Conservation (phyloP, 2,329 filamentous ascomycete species). For the Myriangium duriaei region DNA sequence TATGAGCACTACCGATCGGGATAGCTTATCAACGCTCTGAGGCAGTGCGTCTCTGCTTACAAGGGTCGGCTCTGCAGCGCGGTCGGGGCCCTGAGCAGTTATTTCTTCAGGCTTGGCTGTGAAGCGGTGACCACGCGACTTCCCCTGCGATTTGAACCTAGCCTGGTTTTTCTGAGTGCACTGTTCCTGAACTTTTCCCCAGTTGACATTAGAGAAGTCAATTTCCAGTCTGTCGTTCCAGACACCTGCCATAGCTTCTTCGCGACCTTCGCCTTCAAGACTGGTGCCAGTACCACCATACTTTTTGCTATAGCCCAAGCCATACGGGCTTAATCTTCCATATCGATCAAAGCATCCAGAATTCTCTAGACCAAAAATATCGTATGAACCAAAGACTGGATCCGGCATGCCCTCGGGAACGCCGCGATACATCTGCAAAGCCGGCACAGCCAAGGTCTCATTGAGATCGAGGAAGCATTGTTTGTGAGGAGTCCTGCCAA, state of each 20-base stretch:
- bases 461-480: constrained; percentile 62
- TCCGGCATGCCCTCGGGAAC: constrained; percentile 76
- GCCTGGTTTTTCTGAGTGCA: constrained; percentile 60
- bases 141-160: constrained; percentile 47
- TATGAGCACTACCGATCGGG: constrained; percentile 66
- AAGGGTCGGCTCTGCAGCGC: constrained; percentile 9
- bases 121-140: constrained; percentile 25
- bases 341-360: constrained; percentile 91
- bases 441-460: constrained; percentile 53
- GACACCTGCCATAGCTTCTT: constrained; percentile 59
- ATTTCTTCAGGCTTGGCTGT: constrained; percentile 23
- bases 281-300: constrained; percentile 76
- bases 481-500: not conserved
- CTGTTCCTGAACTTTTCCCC: constrained; percentile 63
- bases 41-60: constrained; percentile 3
- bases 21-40: constrained; percentile 16
- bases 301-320: constrained; percentile 68
- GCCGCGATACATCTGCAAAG: constrained; percentile 61
- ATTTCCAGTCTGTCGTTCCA: constrained; percentile 62
- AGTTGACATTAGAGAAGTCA: constrained; percentile 64
- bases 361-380: constrained; percentile 62
- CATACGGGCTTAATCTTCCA: constrained; percentile 78
- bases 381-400: constrained; percentile 74
- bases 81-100: constrained; percentile 19
- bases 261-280: constrained; percentile 63